These are phyloP conservation scores for Henckelia pumila DNA, from an alignment of 257 asterid genomes.

Conservation along the genomic window DNA sequence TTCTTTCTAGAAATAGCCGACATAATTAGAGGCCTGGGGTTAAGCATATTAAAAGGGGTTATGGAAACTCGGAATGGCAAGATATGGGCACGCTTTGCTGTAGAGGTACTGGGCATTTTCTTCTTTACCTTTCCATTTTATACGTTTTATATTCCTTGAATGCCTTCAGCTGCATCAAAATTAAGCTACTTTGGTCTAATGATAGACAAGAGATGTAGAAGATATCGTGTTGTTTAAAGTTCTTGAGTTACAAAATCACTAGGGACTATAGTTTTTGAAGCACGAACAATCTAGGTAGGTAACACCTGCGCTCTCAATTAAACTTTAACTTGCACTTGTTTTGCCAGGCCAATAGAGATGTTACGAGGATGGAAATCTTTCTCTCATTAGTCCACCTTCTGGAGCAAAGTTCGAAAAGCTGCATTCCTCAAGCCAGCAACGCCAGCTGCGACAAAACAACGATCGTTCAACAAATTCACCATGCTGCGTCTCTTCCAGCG, in stretches of 20 bases:
- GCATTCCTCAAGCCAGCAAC: conserved; percentile 28
- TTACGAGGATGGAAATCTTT: conserved; percentile 68
- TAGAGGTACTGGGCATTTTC: conserved; percentile 57
- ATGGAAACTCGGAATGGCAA: conserved; percentile 82
- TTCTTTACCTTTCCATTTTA: no score
- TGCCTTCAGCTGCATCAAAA: background rate
- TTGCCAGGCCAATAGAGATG: conserved; percentile 61
- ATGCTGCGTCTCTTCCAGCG: conserved; percentile 35
- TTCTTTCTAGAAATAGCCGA: conserved; percentile 89
- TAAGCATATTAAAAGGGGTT: conserved; percentile 84
- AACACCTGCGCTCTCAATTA: background rate
- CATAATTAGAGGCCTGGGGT: conserved; percentile 79
- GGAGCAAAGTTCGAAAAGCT: conserved; percentile 49
- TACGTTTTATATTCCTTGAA: background rate
- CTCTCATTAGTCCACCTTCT: conserved; percentile 61
- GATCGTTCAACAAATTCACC: conserved; percentile 38
- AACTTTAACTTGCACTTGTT: background rate
- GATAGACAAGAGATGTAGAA: background rate
- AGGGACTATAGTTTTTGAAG: background rate
- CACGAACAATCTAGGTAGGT: background rate
- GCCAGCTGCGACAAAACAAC: conserved; percentile 27
- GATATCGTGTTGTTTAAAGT: background rate
- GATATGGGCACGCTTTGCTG: conserved; percentile 86
- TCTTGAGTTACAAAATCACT: background rate
- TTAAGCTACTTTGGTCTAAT: no score